Percentiles rank a stretch among this genome's conserved stretches.
Evolutionary conservation across 441 rosid species (phyloP).

Genomic region (Populus hybrid): DNA sequence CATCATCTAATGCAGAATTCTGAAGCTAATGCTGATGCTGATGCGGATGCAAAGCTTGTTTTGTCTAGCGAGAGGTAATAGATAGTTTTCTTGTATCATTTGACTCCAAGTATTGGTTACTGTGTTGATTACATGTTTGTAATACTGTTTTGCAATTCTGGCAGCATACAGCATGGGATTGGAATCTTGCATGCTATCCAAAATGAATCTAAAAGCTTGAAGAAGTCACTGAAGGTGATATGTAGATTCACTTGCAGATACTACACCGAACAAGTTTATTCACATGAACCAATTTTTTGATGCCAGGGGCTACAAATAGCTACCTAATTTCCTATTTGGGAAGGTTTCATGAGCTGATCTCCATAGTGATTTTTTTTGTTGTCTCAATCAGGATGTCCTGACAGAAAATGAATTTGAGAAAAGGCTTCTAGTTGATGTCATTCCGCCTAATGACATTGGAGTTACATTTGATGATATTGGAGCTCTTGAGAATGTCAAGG

Average conservation of each 20-base stretch:
- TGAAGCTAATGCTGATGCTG: slow-evolving; percentile 33
- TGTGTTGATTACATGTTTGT: slow-evolving; percentile 21
- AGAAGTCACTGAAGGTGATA: slow-evolving; percentile 82
- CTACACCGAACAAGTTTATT: not conserved
- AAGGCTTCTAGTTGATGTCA: slow-evolving; percentile 85
- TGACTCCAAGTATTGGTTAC: slow-evolving; percentile 20
- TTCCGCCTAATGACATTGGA: slow-evolving; percentile 92
- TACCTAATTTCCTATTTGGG: not conserved
- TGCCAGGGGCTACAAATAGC: not conserved
- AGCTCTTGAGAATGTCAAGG: slow-evolving; percentile 93
- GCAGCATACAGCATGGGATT: slow-evolving; percentile 80
- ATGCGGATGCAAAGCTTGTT: slow-evolving; percentile 50
- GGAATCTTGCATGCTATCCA: slow-evolving; percentile 65
- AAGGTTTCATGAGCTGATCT: not conserved
- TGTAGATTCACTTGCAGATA: not conserved
- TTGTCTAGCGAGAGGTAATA: slow-evolving; percentile 75
- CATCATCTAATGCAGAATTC: slow-evolving; percentile 74
- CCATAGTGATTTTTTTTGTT: slow-evolving; percentile 15
- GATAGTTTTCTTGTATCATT: slow-evolving; percentile 23
- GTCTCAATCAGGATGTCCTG: slow-evolving; percentile 65
- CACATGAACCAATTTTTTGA: not conserved
- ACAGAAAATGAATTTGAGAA: slow-evolving; percentile 97
- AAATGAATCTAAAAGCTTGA: slow-evolving; percentile 75
- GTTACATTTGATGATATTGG: slow-evolving; percentile 92
- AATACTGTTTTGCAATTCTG: slow-evolving; percentile 35